A percentile compares a stretch with the other conserved stretches of the same genome.
These are phyloP conservation scores for Drechmeria coniospora DNA, from an alignment of 2,329 filamentous ascomycete genomes.

Conservation along the genomic window DNA sequence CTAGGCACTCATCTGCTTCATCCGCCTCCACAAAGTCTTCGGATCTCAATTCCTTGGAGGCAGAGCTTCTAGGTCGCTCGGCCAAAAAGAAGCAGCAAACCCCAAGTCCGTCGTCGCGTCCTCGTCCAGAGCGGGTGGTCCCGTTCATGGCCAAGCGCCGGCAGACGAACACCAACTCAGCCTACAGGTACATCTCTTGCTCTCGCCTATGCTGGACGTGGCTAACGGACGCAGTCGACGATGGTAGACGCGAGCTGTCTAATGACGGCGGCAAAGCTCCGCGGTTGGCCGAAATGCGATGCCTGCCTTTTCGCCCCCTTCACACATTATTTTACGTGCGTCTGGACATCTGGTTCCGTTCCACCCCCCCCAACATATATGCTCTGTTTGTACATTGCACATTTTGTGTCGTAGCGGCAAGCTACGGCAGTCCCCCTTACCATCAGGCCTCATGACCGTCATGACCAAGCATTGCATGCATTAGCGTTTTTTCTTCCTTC, in stretches of 20 bases:
- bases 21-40: slow-evolving; percentile 18
- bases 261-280: too few relatives aligned
- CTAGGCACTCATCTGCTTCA: slow-evolving; percentile 15
- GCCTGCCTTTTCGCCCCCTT: too few relatives aligned
- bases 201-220: too few relatives aligned
- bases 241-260: too few relatives aligned
- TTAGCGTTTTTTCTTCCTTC: slow-evolving; percentile 9
- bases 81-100: slow-evolving; percentile 15
- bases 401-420: slow-evolving; percentile 5
- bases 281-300: too few relatives aligned
- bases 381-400: slow-evolving; percentile 6
- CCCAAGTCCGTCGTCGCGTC: slow-evolving; percentile 8
- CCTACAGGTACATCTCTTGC: slow-evolving; percentile 19
- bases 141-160: slow-evolving; percentile 15
- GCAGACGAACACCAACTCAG: slow-evolving; percentile 19
- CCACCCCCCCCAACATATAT: too few relatives aligned
- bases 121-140: slow-evolving; percentile 7
- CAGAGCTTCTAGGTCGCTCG: slow-evolving; percentile 20
- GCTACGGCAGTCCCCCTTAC: slow-evolving; percentile 1
- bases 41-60: slow-evolving; percentile 22
- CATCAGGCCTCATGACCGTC: slow-evolving; percentile 9
- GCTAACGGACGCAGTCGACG: slow-evolving; percentile 19
- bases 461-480: slow-evolving; percentile 13
- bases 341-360: background rate
- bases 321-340: background rate